Evolutionary conservation across 2,329 filamentous ascomycete genomes (phyloP).

Genomic region (Rutstroemia sp.): DNA sequence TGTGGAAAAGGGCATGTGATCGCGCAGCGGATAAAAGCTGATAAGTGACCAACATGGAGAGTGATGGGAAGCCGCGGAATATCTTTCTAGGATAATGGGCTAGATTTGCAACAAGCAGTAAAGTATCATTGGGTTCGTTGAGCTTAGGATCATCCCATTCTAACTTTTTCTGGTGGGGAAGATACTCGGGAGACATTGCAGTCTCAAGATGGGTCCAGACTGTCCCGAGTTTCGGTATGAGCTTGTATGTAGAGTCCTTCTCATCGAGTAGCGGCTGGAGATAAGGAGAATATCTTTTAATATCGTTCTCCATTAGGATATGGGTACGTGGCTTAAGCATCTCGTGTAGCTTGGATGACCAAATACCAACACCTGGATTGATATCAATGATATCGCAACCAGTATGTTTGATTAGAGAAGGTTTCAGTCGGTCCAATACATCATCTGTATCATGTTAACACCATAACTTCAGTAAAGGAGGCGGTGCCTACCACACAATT

Average conservation of each 20-base stretch:
- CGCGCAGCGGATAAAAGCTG: constrained; percentile 55
- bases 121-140: constrained; percentile 56
- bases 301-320: constrained; percentile 70
- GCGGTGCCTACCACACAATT: constrained; percentile 35
- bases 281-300: constrained; percentile 48
- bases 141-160: constrained; percentile 32
- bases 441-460: constrained; percentile 19
- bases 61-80: constrained; percentile 46
- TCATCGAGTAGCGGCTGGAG: constrained; percentile 50
- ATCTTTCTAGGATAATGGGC: constrained; percentile 43
- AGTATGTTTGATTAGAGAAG: constrained; percentile 58
- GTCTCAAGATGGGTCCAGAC: constrained; percentile 50
- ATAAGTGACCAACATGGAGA: constrained; percentile 50
- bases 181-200: constrained; percentile 41
- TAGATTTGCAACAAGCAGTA: constrained; percentile 68
- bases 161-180: constrained; percentile 45
- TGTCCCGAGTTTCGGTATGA: constrained; percentile 52
- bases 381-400: constrained; percentile 85
- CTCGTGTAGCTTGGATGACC: constrained; percentile 70
- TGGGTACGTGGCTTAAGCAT: constrained; percentile 72
- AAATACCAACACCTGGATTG: constrained; percentile 72
- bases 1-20: constrained; percentile 55
- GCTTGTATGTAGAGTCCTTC: constrained; percentile 38
- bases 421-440: constrained; percentile 55
- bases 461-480: neutral